Evolutionary conservation across 768 basidiomycete species (phyloP), one percentile per base, ranked within the genome.

Genomic region (Amyloporia xantha): DNA sequence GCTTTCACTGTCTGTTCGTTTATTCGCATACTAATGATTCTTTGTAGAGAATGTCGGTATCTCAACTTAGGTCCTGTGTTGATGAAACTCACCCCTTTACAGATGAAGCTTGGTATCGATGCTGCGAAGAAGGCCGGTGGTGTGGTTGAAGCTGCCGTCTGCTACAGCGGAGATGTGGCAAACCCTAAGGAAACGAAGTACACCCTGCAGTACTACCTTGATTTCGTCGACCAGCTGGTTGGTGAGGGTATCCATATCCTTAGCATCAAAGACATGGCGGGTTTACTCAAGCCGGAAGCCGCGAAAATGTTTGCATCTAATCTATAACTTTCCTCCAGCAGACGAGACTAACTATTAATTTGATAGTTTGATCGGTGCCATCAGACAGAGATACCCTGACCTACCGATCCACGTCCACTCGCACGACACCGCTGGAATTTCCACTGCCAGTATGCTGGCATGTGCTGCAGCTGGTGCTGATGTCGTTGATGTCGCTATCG

Each of bases 71-170:
- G 26, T n/a, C 12, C 19, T 36, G 15, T 33, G 30, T 7, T 33
- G 23, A 57, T 19, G 24, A 19, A 15, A 43, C 54, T 61, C 23
- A 64, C 53, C 21, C 44, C 27, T 48, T 47, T 52, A 43, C 55
- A 98, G 88, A 90, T 99, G 90, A 85, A 78, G 68, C 82, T 99
- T 58, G 96, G 96, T 64, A 98, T 99, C 59, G 96, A 99, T 63
- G 96, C 96, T 35, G 96, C 96, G 51, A 99, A 98, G 82, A 96
- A 96, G 68, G 96, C 96, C 26, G 96, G 96, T 50, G 96, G 96
- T 75, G 96, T 99, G 43, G 85, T 86, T 52, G 96, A 99, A 68
- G 96, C 91, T 37, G 91, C 91, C 50, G 90, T 95, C 57, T 99
- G 96, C 74, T 99, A 99, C 77, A 94, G 90, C 56, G 96, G 96